Evolutionary conservation across 768 basidiomycete species (phyloP).

Genomic region (Rhodosporidiobolus sp.): DNA sequence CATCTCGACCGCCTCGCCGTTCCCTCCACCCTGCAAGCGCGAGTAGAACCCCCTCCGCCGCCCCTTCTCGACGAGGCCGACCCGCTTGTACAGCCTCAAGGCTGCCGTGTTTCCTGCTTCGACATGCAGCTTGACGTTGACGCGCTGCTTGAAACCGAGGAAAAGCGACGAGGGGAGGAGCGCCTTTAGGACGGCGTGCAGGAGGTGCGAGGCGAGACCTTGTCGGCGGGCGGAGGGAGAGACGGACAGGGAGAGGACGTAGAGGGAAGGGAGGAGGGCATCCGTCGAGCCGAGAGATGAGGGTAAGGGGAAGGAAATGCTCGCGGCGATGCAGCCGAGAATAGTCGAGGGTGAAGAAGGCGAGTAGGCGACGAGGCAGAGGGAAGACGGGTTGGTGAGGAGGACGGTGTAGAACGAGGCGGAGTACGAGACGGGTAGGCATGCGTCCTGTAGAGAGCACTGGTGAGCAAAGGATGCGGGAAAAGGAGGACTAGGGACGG

Average conservation of each 20-base stretch:
- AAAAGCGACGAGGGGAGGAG: background rate
- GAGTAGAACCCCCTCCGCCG: slow-evolving; percentile 7
- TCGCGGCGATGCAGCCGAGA: slow-evolving; percentile 7
- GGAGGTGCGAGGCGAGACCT: slow-evolving; percentile 4
- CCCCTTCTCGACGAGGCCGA: slow-evolving; percentile 1
- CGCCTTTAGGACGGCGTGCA: background rate
- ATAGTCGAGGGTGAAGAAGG: background rate
- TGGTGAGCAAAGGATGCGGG: background rate
- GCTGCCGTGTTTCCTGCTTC: slow-evolving; percentile 4
- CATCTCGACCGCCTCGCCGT: slow-evolving; percentile 18
- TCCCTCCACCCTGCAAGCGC: background rate
- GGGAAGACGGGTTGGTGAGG: slow-evolving; percentile 11
- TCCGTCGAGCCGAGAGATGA: background rate
- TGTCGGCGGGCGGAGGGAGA: background rate
- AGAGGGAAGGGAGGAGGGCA: background rate
- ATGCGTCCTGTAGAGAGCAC: background rate
- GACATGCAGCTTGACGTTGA: slow-evolving; percentile 12
- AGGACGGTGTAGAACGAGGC: slow-evolving; percentile 23
- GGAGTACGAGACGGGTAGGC: slow-evolving; percentile 14
- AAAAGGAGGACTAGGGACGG: background rate
- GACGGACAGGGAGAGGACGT: slow-evolving; percentile 24
- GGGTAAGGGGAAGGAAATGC: background rate
- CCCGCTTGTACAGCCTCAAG: background rate
- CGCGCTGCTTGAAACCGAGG: background rate
- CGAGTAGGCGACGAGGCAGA: slow-evolving; percentile 21